Conservation (phyloP, 2,329 filamentous ascomycete species). For the Teratosphaeria destructans region DNA sequence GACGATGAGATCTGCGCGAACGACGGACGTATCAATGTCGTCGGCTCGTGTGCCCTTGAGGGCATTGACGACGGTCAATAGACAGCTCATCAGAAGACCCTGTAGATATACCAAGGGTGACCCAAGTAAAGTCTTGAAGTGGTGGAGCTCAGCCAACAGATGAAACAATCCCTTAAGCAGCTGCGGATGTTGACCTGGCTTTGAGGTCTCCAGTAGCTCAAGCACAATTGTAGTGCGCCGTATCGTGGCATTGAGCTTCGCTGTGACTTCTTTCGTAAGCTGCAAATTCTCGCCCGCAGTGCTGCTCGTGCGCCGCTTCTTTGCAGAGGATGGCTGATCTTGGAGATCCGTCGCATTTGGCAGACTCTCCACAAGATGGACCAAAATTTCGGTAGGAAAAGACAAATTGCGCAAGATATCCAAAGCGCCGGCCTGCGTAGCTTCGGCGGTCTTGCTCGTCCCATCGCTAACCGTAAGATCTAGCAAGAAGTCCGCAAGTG, state of each 20-base stretch:
- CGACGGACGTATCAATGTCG: conserved; percentile 62
- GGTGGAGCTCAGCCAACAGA: conserved; percentile 75
- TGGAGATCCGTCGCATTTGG: conserved; percentile 64
- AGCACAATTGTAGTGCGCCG: conserved; percentile 76
- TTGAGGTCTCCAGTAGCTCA: conserved; percentile 74
- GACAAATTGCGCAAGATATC: conserved; percentile 63
- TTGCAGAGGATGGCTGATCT: conserved; percentile 61
- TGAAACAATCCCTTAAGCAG: conserved; percentile 73
- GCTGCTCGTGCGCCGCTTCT: conserved; percentile 64
- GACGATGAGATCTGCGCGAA: conserved; percentile 82
- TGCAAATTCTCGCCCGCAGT: conserved; percentile 55
- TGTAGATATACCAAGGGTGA: conserved; percentile 88
- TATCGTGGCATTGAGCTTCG: conserved; percentile 57
- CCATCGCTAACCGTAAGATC: conserved; percentile 44
- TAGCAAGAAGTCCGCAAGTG: conserved; percentile 53
- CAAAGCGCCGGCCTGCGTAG: conserved; percentile 48
- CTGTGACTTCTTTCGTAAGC: conserved; percentile 50
- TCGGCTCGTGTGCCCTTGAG: conserved; percentile 43
- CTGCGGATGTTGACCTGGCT: conserved; percentile 62
- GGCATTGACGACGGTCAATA: conserved; percentile 73
- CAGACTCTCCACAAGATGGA: conserved; percentile 62
- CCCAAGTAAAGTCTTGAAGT: conserved; percentile 67
- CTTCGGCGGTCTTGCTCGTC: conserved; percentile 21
- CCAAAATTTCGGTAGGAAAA: conserved; percentile 63
- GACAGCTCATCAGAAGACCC: conserved; percentile 68